Percentiles rank a stretch among this genome's conserved stretches.
These are phyloP conservation scores for Primulina huaijiensis DNA, from an alignment of 257 asterid species.

Conservation along the genomic window DNA sequence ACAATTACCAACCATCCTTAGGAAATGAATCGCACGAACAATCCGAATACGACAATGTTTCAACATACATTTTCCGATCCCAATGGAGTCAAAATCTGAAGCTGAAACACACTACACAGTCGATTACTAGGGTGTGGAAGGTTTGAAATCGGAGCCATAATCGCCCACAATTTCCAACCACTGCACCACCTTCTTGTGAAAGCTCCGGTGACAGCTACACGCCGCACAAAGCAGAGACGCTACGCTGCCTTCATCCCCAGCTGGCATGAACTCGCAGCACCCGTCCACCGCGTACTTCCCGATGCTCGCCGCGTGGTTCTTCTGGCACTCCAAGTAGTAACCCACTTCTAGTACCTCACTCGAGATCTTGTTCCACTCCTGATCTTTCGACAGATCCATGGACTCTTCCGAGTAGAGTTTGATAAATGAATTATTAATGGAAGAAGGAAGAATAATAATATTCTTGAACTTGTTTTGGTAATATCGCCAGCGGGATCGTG, in stretches of 20 bases:
- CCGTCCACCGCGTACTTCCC: constrained; percentile 72
- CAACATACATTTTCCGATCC: too few relatives aligned
- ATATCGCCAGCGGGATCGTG: too few relatives aligned
- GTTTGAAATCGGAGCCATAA: background rate
- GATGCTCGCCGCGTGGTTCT: constrained; percentile 66
- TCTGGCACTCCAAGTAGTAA: constrained; percentile 57
- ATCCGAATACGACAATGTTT: too few relatives aligned
- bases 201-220: constrained; percentile 66
- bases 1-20: too few relatives aligned
- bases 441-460: too few relatives aligned
- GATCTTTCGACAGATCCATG: constrained; percentile 22
- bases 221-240: constrained; percentile 59
- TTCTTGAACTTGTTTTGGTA: too few relatives aligned
- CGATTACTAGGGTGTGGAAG: constrained; percentile 11
- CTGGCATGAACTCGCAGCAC: constrained; percentile 73
- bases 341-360: constrained; percentile 17
- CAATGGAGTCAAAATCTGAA: too few relatives aligned
- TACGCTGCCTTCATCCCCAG: constrained; percentile 36
- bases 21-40: too few relatives aligned
- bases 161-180: background rate
- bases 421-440: too few relatives aligned
- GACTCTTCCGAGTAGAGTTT: background rate
- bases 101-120: too few relatives aligned
- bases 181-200: constrained; percentile 53
- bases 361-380: background rate